Base-by-base conservation (phyloP, 495 filamentous ascomycete species). In the Penicillium coprophilum region DNA sequence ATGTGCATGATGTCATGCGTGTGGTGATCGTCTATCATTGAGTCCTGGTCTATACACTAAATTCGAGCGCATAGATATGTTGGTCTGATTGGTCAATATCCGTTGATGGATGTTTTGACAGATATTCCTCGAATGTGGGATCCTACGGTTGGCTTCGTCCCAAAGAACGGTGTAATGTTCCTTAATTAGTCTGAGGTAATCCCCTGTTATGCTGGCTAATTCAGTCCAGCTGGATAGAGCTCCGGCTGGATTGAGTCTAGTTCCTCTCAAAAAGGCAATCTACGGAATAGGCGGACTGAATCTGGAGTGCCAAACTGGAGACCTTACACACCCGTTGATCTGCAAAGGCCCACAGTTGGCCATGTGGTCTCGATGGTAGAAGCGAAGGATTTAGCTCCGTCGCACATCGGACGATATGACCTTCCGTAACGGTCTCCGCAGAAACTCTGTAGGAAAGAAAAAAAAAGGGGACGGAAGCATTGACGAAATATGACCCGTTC, bases 1-100 rank as follows among this genome's bases (percentile, higher is more conserved):
- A n/a, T 15, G 23, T 4, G 24, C 21, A 46, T 54, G 52, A 54
- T 54, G 52, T 46, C 52, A 54, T 46, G 31, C 23, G 9, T 10
- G 10, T 51, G 23, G 21, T 44, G 13, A 53, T 11, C 20, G 17
- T 44, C 28, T 38, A 38, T 38, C 32, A 36, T 36, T 36, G 13
- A 36, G 32, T 6, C 32, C 13, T 34, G 13, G 34, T 6, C 15
- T n/a, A 38, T 38, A 7, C 15, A 17, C 31, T 38, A 38, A 2
- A n/a, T 7, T 38, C 15, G 34, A 38, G 6, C 2, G 34, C 40
- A 43, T 38, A 7, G 3, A 38, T n/a, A 6, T 28, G n/a, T 30
- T 31, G 21, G 12, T 21, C 11, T 11, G 28, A 32, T 48, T 48
- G 28, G 27, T 5, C n/a, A n/a, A n/a, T n/a, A n/a, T n/a, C n/a